Conservation (phyloP, 306 rosid species). For the Dalbergia cultrata region DNA sequence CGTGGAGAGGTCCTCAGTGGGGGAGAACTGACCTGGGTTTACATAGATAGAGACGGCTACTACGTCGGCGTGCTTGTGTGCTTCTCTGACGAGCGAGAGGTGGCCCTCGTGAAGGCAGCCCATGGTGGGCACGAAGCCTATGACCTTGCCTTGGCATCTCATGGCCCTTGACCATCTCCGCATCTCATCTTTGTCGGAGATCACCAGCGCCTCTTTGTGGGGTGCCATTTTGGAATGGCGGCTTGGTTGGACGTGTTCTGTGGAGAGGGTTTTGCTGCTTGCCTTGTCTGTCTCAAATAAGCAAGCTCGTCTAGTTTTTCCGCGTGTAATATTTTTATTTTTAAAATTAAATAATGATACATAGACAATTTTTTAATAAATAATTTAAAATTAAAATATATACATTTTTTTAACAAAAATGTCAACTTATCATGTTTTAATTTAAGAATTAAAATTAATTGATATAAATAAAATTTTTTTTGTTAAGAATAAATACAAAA, state of each 20-base stretch:
- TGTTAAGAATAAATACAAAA: no score
- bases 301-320: background rate
- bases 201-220: slow-evolving; percentile 56
- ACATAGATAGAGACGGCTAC: slow-evolving; percentile 83
- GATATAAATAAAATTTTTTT: no score
- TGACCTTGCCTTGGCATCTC: slow-evolving; percentile 72
- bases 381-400: no score
- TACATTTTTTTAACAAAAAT: no score
- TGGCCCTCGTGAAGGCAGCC: slow-evolving; percentile 90
- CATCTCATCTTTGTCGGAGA: slow-evolving; percentile 67
- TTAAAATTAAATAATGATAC: no score
- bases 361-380: no score
- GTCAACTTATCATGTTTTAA: no score
- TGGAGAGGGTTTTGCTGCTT: background rate
- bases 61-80: slow-evolving; percentile 59
- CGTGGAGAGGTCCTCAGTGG: slow-evolving; percentile 82
- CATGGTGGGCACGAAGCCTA: slow-evolving; percentile 89
- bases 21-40: slow-evolving; percentile 90
- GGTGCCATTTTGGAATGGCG: slow-evolving; percentile 51
- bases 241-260: background rate
- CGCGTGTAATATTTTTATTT: no score
- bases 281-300: background rate
- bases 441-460: no score
- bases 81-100: slow-evolving; percentile 71
- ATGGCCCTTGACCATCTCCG: slow-evolving; percentile 83